Percentiles rank a stretch among this genome's conserved stretches.
phyloP scores from a whole-genome alignment of 495 filamentous ascomycete genomes.

The Pyrenopolyporus hunteri region DNA sequence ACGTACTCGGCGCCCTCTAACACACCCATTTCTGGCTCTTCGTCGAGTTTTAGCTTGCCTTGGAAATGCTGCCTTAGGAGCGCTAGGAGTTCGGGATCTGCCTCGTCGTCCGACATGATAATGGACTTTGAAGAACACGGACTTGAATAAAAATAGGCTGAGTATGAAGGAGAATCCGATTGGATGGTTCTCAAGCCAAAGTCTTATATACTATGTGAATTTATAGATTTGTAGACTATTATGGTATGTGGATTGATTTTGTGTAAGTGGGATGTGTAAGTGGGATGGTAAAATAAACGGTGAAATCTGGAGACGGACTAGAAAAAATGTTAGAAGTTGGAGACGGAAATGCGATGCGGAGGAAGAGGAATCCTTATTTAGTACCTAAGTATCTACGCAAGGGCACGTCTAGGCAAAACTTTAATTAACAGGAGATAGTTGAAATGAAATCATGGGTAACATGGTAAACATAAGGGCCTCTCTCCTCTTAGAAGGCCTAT shows the following conservation, averaged over 20 bases:
- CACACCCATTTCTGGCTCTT: constrained; percentile 77
- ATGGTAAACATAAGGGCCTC: too few species aligned
- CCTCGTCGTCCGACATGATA: constrained; percentile 86
- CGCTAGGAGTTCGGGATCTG: constrained; percentile 84
- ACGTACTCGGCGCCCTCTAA: constrained; percentile 83
- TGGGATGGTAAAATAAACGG: too few species aligned
- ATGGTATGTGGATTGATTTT: neutral
- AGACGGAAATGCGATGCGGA: too few species aligned
- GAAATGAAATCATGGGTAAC: too few species aligned
- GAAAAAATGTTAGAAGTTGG: too few species aligned
- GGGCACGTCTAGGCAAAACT: too few species aligned
- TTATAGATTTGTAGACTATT: neutral
- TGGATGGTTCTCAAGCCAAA: neutral
- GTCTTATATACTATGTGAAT: constrained; percentile 4
- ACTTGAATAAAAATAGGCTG: constrained; percentile 8
- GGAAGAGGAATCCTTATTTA: too few species aligned
- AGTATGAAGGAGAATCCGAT: neutral
- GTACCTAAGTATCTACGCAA: too few species aligned
- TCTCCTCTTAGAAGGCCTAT: too few species aligned
- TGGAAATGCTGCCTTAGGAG: constrained; percentile 82
- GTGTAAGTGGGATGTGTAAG: too few species aligned
- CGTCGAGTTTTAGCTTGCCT: constrained; percentile 52
- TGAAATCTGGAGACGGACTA: too few species aligned
- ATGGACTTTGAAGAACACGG: neutral
- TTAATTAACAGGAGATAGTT: too few species aligned